Conservation (phyloP, 352 stramenopile species). For the Pythium periplocum region DNA sequence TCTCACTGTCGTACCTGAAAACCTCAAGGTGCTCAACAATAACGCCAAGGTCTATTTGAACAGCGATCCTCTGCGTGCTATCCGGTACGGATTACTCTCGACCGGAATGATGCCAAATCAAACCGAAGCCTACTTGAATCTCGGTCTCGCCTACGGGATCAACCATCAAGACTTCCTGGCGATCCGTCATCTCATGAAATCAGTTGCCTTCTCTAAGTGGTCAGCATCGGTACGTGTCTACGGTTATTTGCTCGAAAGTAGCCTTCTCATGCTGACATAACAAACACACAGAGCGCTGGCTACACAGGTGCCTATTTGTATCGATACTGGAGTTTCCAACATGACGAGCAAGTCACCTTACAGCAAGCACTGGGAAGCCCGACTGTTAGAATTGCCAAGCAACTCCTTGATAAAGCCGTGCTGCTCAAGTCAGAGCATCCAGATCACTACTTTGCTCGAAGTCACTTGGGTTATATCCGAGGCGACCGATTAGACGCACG, state of each 20-base stretch:
- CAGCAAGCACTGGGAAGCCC: not conserved
- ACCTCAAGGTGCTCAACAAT: slow-evolving; percentile 78
- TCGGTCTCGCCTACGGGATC: slow-evolving; percentile 37
- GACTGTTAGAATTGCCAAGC: not conserved
- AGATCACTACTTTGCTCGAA: not conserved
- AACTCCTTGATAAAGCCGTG: not conserved
- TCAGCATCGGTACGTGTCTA: slow-evolving; percentile 11
- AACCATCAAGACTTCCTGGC: slow-evolving; percentile 23
- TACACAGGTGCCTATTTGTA: too few species aligned
- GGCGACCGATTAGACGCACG: too few species aligned
- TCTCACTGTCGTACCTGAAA: slow-evolving; percentile 47
- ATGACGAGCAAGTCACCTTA: too few species aligned
- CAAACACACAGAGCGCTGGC: too few species aligned
- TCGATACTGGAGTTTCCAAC: too few species aligned
- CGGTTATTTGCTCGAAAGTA: too few species aligned
- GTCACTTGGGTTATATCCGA: too few species aligned
- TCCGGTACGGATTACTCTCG: slow-evolving; percentile 31
- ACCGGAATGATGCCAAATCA: slow-evolving; percentile 37
- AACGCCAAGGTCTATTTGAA: slow-evolving; percentile 57
- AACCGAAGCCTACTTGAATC: slow-evolving; percentile 50
- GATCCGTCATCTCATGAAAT: slow-evolving; percentile 49
- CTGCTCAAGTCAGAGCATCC: not conserved
- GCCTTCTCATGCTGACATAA: too few species aligned
- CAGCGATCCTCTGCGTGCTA: slow-evolving; percentile 26
- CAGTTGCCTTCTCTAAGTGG: slow-evolving; percentile 19